Percentiles rank a stretch among this genome's conserved stretches.
These are phyloP conservation scores for Pestalotiopsis sp. DNA, from an alignment of 2,329 filamentous ascomycete genomes.

Conservation along the genomic window DNA sequence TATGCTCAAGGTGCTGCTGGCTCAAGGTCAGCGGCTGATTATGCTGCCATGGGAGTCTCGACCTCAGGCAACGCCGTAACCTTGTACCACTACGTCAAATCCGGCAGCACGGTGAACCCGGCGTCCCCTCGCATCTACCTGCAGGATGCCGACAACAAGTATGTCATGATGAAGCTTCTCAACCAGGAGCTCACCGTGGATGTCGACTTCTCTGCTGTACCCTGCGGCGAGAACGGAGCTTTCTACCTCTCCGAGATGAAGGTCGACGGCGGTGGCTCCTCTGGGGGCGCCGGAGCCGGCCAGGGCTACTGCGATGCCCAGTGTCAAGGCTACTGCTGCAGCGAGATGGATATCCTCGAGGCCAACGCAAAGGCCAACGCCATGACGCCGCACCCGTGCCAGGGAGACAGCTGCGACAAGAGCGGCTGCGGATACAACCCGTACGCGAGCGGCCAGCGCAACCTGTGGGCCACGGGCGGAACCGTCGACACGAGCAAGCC, in stretches of 20 bases:
- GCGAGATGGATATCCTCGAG: conserved; percentile 66
- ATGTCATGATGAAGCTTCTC: conserved; percentile 59
- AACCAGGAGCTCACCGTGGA: conserved; percentile 67
- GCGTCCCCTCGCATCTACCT: conserved; percentile 54
- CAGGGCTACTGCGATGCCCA: conserved; percentile 59
- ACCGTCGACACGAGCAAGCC: conserved; percentile 59
- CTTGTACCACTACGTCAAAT: background rate
- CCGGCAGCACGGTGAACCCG: background rate
- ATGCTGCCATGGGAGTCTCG: conserved; percentile 34
- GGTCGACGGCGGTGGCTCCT: conserved; percentile 58
- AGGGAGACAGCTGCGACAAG: conserved; percentile 3
- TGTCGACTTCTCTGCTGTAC: conserved; percentile 64
- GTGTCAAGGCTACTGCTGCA: conserved; percentile 64
- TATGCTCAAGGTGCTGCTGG: conserved; percentile 34
- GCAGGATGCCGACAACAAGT: conserved; percentile 54
- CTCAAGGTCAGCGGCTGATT: conserved; percentile 51
- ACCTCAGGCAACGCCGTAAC: background rate
- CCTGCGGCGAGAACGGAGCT: conserved; percentile 68
- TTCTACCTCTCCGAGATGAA: conserved; percentile 68
- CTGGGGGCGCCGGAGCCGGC: conserved; percentile 48
- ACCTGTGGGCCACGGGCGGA: background rate
- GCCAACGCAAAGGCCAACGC: conserved; percentile 2
- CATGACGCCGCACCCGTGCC: conserved; percentile 7
- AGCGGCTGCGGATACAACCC: conserved; percentile 6
- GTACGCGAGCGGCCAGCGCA: background rate